These are phyloP conservation scores for Aspergillus sp. DNA, from an alignment of 2,329 filamentous ascomycete genomes.

Conservation along the genomic window DNA sequence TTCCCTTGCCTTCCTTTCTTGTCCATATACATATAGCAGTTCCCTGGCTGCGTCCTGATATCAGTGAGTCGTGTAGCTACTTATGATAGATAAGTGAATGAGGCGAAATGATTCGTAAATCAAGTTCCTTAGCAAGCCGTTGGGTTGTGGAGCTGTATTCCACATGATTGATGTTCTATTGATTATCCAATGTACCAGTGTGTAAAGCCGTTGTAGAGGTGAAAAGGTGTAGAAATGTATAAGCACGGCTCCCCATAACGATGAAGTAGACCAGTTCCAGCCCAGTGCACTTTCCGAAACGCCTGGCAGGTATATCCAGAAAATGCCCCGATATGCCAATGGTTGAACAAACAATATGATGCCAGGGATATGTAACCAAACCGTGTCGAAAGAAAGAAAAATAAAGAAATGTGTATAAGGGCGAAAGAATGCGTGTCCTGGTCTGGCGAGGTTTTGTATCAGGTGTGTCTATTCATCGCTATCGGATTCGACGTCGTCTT, in stretches of 20 bases:
- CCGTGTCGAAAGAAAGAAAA: neutral
- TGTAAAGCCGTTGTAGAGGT: neutral
- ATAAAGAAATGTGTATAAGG: neutral
- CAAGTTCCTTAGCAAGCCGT: neutral
- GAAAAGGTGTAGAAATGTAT: neutral
- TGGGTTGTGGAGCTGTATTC: neutral
- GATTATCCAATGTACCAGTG: neutral
- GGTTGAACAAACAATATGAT: neutral
- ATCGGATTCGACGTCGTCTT: conserved; percentile 49
- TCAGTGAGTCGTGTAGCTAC: conserved; percentile 9
- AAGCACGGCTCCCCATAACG: neutral
- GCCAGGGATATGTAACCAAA: neutral
- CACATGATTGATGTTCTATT: neutral
- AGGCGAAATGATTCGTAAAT: neutral
- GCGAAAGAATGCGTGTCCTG: neutral
- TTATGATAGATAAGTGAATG: conserved; percentile 1
- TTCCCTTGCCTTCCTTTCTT: conserved; percentile 16
- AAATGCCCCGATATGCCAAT: neutral
- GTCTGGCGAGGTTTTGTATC: neutral
- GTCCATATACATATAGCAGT: conserved; percentile 19
- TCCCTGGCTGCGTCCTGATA: conserved; percentile 2
- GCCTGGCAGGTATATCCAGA: neutral
- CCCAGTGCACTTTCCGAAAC: neutral
- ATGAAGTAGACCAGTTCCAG: neutral
- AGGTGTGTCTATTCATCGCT: conserved; percentile 39